A percentile compares a stretch with the other conserved stretches of the same genome.
These are phyloP conservation scores for Aleurites moluccanus DNA, from an alignment of 441 rosid species.

Conservation along the genomic window DNA sequence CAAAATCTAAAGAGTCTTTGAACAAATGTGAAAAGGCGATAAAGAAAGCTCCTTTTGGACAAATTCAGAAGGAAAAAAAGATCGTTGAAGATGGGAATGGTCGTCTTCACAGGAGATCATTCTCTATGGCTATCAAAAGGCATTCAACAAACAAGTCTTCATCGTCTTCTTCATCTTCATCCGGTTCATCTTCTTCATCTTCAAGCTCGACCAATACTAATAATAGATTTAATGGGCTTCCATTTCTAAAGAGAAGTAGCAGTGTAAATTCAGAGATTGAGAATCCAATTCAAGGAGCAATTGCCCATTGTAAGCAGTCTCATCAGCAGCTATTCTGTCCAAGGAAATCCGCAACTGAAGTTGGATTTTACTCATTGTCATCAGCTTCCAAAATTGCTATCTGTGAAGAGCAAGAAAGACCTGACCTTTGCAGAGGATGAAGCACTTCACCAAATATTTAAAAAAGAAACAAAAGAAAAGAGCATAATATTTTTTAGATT, in stretches of 20 bases:
- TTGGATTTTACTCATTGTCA: conserved; percentile 49
- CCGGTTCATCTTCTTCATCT: conserved; percentile 53
- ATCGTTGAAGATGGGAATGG: conserved; percentile 31
- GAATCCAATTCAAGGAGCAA: conserved; percentile 85
- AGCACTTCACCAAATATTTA: background rate
- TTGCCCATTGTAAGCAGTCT: conserved; percentile 88
- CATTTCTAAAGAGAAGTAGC: conserved; percentile 67
- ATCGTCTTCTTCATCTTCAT: conserved; percentile 42
- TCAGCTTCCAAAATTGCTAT: conserved; percentile 49
- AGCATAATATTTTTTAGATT: conserved; percentile 27
- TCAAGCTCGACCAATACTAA: conserved; percentile 47
- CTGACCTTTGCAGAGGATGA: conserved; percentile 55
- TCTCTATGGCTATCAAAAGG: conserved; percentile 66
- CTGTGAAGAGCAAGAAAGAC: conserved; percentile 61
- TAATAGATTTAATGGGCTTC: conserved; percentile 49
- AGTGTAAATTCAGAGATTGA: conserved; percentile 66
- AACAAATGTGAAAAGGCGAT: conserved; percentile 32
- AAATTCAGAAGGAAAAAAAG: conserved; percentile 43
- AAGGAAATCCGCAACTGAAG: conserved; percentile 42
- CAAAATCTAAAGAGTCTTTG: conserved; percentile 34
- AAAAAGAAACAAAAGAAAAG: conserved; percentile 17
- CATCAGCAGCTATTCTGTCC: conserved; percentile 43
- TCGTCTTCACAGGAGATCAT: conserved; percentile 62
- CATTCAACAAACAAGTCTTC: conserved; percentile 53
- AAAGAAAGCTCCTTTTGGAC: conserved; percentile 51